phyloP scores from a whole-genome alignment of 768 basidiomycete genomes.

The Panellus pusillus region DNA sequence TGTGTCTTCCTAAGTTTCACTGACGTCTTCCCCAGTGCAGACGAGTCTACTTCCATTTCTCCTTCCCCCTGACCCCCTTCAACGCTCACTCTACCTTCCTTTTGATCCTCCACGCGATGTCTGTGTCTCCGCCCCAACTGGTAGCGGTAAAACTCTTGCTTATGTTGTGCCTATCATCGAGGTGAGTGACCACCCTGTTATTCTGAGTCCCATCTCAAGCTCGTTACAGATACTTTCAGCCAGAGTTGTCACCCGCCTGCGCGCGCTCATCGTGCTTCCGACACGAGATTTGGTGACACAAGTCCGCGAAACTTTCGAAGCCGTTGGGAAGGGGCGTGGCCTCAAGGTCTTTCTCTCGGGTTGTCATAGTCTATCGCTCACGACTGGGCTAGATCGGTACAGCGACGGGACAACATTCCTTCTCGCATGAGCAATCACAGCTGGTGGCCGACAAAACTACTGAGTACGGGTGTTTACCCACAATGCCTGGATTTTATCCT shows the following conservation, averaged over 20 bases:
- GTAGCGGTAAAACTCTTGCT: slow-evolving; percentile 97
- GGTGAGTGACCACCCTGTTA: slow-evolving; percentile 38
- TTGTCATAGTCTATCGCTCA: no score
- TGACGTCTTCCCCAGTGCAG: slow-evolving; percentile 61
- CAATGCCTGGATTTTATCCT: background rate
- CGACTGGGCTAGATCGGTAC: slow-evolving; percentile 54
- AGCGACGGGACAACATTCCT: slow-evolving; percentile 93
- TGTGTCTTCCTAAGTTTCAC: slow-evolving; percentile 5
- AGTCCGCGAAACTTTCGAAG: slow-evolving; percentile 91
- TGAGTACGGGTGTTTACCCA: slow-evolving; percentile 39
- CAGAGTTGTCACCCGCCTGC: slow-evolving; percentile 76
- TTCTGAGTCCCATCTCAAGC: background rate
- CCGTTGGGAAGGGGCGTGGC: slow-evolving; percentile 78
- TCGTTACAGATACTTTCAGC: slow-evolving; percentile 62
- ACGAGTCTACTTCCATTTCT: slow-evolving; percentile 84
- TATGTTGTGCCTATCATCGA: slow-evolving; percentile 93
- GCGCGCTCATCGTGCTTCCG: slow-evolving; percentile 88
- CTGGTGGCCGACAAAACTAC: slow-evolving; percentile 62
- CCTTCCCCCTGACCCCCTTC: slow-evolving; percentile 43
- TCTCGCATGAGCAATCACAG: slow-evolving; percentile 85
- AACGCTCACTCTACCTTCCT: slow-evolving; percentile 60
- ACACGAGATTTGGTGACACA: slow-evolving; percentile 92
- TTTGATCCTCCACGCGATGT: slow-evolving; percentile 73
- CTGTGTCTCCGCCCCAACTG: slow-evolving; percentile 95
- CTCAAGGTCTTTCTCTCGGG: slow-evolving; percentile 59